These are phyloP conservation scores for Kandelia obovata DNA, from an alignment of 345 rosid species.

Conservation along the genomic window DNA sequence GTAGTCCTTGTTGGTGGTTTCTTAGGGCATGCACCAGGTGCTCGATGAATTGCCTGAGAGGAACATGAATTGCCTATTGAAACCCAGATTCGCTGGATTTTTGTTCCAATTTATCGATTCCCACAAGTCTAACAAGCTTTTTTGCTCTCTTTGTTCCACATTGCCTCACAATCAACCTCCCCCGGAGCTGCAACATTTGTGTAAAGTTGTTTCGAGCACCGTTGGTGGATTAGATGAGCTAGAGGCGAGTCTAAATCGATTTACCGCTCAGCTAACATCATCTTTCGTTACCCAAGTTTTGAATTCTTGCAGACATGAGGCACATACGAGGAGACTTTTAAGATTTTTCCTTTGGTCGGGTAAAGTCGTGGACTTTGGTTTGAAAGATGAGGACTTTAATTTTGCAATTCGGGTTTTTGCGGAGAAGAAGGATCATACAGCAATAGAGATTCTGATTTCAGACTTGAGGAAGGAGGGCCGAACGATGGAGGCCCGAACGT, in stretches of 20 bases:
- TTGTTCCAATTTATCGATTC: conserved; percentile 4
- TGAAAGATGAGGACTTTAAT: conserved; percentile 62
- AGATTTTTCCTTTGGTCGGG: conserved; percentile 81
- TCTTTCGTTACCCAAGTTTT: conserved; percentile 46
- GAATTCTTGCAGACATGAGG: conserved; percentile 48
- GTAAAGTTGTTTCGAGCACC: conserved; percentile 47
- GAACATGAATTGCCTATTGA: conserved; percentile 32
- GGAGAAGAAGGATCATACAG: conserved; percentile 66
- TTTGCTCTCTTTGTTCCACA: conserved; percentile 25
- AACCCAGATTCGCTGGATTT: conserved; percentile 20
- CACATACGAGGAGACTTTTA: conserved; percentile 60
- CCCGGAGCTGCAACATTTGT: conserved; percentile 39
- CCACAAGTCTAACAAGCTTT: conserved; percentile 7
- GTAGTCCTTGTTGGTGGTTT: neutral
- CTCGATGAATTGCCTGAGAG: conserved; percentile 46
- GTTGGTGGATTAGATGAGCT: conserved; percentile 81
- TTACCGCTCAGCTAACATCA: conserved; percentile 37
- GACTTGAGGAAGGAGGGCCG: conserved; percentile 58
- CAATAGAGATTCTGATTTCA: conserved; percentile 58
- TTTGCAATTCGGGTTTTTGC: conserved; percentile 59
- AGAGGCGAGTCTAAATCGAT: conserved; percentile 46
- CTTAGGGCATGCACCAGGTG: conserved; percentile 16
- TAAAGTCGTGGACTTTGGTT: conserved; percentile 30
- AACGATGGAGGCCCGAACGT: conserved; percentile 56
- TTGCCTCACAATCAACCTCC: conserved; percentile 10